Base-by-base conservation (phyloP, 192 early-diverging fungal species). In the Coemansia sp. region DNA sequence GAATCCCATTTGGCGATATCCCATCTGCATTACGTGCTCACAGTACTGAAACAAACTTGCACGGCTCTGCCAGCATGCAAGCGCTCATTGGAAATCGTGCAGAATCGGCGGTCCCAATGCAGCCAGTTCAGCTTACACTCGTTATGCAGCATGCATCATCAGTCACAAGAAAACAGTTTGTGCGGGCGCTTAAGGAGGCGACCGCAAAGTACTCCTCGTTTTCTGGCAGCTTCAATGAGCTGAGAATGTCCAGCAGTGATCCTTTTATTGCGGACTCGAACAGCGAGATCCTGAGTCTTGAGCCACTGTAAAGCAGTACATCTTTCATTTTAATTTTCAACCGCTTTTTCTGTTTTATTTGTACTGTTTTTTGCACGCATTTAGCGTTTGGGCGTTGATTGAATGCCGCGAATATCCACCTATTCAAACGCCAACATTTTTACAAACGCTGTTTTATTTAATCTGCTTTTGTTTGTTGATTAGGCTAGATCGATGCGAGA, bases 81-180 rank as follows among this genome's bases (percentile, higher is more conserved):
- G 57, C 46, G 9, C 32, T 59, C 54, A 16, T 48, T 5, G 41
- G 55, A 37, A 65, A 60, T 15, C 68, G 68, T 19, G 43, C 69
- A 0, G 73, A 73, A 16, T 36, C 42, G 0, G 58, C 66, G n/a
- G 41, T 58, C n/a, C 69, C 66, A 19, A 40, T 46, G 13, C 60
- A 63, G 12, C 61, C 71, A 6, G 58, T 55, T 5, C 79, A 76
- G 58, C 74, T 82, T 12, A 82, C 79, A 26, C 79, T 81, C 45
- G 79, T 81, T 36, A 81, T 81, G 79, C 79, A 81, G 65, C 79
- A 81, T 12, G 61, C 68, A 2, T 67, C 70, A 0, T 81, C 79
- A 6, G 62, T 56, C 8, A 51, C 61, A 47, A 73, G 79, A 36
- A 81, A 76, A 71, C 73, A 81, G 68, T 81, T 81, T 73, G 79